phyloP scores from a whole-genome alignment of 2,329 filamentous ascomycete genomes.

The Aspergillus caelatus region DNA sequence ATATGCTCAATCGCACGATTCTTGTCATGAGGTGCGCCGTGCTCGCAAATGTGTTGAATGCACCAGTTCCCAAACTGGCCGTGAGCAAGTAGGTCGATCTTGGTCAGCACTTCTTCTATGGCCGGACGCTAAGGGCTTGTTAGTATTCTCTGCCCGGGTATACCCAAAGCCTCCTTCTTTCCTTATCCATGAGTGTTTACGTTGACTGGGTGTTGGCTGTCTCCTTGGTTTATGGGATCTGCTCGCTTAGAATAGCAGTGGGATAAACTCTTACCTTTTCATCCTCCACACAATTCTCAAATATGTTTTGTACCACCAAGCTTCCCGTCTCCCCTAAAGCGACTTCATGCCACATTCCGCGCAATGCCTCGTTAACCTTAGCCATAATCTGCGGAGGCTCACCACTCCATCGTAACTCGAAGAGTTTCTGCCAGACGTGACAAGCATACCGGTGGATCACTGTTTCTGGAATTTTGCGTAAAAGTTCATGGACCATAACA shows the following conservation, averaged over 20 bases:
- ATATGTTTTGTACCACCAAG: constrained; percentile 98
- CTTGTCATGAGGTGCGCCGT: constrained; percentile 86
- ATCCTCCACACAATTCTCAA: constrained; percentile 97
- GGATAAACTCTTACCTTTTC: constrained; percentile 74
- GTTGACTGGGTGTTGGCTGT: neutral
- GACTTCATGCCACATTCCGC: constrained; percentile 98
- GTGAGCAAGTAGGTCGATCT: constrained; percentile 94
- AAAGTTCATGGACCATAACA: constrained; percentile 96
- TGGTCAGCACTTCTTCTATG: constrained; percentile 92
- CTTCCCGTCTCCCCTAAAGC: constrained; percentile 96
- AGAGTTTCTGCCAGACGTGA: constrained; percentile 99
- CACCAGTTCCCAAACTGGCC: constrained; percentile 99
- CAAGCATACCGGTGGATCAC: constrained; percentile 98
- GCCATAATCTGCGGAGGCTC: constrained; percentile 98
- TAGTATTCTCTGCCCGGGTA: constrained; percentile 15
- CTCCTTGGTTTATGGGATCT: neutral
- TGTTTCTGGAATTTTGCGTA: constrained; percentile 93
- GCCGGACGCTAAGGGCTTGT: constrained; percentile 74
- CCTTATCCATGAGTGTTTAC: neutral
- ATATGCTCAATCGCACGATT: constrained; percentile 95
- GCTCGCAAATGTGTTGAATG: constrained; percentile 98
- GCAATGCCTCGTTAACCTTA: constrained; percentile 92
- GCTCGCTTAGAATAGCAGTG: neutral
- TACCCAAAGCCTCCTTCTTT: neutral
- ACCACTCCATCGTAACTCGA: constrained; percentile 93